Percentiles rank a stretch among this genome's conserved stretches.
Evolutionary conservation across 495 filamentous ascomycete species (phyloP).

Genomic region (Neurospora sublineolata): DNA sequence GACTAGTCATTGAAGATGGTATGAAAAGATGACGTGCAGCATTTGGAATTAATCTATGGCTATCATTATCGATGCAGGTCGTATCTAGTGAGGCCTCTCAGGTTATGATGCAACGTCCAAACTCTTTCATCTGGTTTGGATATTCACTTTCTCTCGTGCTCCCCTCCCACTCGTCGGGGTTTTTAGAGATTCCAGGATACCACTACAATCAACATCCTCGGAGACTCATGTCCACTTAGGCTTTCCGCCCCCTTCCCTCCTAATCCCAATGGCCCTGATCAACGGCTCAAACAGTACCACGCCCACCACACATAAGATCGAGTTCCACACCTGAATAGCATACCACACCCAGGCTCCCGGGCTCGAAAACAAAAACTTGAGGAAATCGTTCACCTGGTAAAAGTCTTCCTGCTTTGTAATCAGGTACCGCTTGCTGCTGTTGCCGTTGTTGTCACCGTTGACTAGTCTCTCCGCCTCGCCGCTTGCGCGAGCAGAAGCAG

Average conservation of each 20-base stretch:
- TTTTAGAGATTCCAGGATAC: not conserved
- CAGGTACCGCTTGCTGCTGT: conserved; percentile 38
- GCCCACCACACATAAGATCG: conserved; percentile 49
- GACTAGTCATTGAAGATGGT: not conserved
- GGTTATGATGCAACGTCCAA: not conserved
- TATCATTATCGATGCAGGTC: not conserved
- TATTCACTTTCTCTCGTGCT: not conserved
- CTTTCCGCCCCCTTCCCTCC: not conserved
- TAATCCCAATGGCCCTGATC: not conserved
- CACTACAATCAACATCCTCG: not conserved
- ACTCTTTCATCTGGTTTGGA: not conserved
- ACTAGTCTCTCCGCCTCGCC: not conserved
- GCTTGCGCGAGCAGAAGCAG: not conserved
- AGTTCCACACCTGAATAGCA: conserved; percentile 49
- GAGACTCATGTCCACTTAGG: not conserved
- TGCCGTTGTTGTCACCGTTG: not conserved
- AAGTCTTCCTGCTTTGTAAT: conserved; percentile 69
- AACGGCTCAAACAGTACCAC: conserved; percentile 21
- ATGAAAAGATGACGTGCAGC: not conserved
- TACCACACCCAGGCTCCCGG: conserved; percentile 37
- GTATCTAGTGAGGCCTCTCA: not conserved
- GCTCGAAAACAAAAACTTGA: conserved; percentile 52
- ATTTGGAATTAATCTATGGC: not conserved
- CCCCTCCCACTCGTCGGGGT: not conserved
- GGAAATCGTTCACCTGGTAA: conserved; percentile 68